Conservation (phyloP, 805 yeast species). For the Suhomyces sp. region DNA sequence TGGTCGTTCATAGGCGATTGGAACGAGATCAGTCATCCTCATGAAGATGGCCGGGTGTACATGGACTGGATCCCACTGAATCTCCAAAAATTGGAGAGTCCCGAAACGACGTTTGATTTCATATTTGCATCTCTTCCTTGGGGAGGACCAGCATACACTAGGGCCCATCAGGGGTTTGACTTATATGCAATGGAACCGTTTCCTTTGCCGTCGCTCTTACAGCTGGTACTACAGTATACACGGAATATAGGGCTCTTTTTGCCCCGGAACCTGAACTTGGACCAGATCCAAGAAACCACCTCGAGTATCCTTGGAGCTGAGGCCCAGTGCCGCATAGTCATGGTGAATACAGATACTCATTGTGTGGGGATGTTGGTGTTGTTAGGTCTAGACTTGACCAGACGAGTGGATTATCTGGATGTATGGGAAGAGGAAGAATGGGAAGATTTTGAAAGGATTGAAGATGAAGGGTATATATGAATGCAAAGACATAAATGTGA, state of each 20-base stretch:
- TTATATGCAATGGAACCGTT: slow-evolving; percentile 48
- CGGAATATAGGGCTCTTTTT: slow-evolving; percentile 57
- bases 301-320: slow-evolving; percentile 43
- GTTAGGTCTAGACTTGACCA: slow-evolving; percentile 46
- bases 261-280: slow-evolving; percentile 58
- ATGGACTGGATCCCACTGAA: slow-evolving; percentile 35
- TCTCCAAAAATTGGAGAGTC: slow-evolving; percentile 14
- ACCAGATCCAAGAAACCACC: slow-evolving; percentile 51
- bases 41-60: slow-evolving; percentile 14
- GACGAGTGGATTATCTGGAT: not conserved
- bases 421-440: not conserved
- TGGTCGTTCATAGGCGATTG: slow-evolving; percentile 52
- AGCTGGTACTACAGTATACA: slow-evolving; percentile 41
- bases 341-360: slow-evolving; percentile 40
- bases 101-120: slow-evolving; percentile 43
- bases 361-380: slow-evolving; percentile 57
- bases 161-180: slow-evolving; percentile 42
- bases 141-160: slow-evolving; percentile 73
- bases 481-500: no score
- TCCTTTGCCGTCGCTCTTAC: slow-evolving; percentile 43
- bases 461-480: no score
- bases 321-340: slow-evolving; percentile 47
- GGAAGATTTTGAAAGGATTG: no score
- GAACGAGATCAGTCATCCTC: slow-evolving; percentile 28
- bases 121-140: slow-evolving; percentile 83